These are phyloP conservation scores for Apiospora sp. DNA, from an alignment of 2,329 filamentous ascomycete genomes.

Conservation along the genomic window DNA sequence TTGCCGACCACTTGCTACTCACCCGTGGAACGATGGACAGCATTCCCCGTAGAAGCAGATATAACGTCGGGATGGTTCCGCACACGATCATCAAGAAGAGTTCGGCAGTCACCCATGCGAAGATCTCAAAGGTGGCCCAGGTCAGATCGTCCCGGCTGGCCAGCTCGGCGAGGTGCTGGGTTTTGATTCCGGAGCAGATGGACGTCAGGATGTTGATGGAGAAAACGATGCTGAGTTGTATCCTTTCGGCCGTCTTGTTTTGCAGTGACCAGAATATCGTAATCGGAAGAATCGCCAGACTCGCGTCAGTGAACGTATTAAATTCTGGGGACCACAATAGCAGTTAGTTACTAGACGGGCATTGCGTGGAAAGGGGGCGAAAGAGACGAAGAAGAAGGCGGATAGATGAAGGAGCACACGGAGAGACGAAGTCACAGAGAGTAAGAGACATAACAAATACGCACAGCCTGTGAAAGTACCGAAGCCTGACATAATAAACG, in stretches of 20 bases:
- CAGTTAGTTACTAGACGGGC: too few species aligned
- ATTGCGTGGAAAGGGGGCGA: too few species aligned
- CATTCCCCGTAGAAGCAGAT: background rate
- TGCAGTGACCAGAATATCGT: slow-evolving; percentile 18
- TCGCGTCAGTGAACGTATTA: slow-evolving; percentile 16
- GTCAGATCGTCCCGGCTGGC: slow-evolving; percentile 13
- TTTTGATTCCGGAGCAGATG: slow-evolving; percentile 21
- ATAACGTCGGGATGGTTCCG: background rate
- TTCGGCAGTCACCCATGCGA: slow-evolving; percentile 16
- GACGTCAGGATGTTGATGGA: background rate
- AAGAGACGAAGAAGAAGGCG: too few species aligned
- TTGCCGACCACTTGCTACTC: background rate
- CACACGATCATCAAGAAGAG: slow-evolving; percentile 21
- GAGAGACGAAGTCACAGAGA: too few species aligned
- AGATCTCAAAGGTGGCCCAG: slow-evolving; percentile 17
- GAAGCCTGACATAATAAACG: background rate
- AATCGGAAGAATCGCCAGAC: background rate
- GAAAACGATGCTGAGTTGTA: slow-evolving; percentile 13
- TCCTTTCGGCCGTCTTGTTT: background rate
- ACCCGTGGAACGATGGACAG: background rate
- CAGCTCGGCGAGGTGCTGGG: slow-evolving; percentile 1
- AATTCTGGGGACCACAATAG: background rate
- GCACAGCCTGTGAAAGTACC: slow-evolving; percentile 19
- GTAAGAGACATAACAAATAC: background rate
- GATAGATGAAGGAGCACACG: too few species aligned